A percentile compares a stretch with the other conserved stretches of the same genome.
phyloP scores from a whole-genome alignment of 2,329 filamentous ascomycete genomes.

The Aurifilum marmelostoma region DNA sequence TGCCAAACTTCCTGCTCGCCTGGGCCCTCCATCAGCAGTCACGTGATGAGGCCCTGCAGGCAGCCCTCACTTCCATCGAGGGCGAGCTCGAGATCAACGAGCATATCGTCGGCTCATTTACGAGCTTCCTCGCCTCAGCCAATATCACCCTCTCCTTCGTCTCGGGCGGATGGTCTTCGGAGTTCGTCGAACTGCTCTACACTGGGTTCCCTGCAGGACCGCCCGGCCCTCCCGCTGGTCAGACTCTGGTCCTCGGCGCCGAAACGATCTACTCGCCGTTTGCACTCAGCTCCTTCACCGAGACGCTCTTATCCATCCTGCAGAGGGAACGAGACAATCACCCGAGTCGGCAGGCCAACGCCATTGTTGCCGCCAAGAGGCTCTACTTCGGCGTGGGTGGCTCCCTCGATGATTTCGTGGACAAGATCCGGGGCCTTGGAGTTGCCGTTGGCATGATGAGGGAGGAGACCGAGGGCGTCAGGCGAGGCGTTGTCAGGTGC shows the following conservation, averaged over 20 bases:
- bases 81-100: conserved; percentile 68
- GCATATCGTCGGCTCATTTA: conserved; percentile 62
- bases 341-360: conserved; percentile 53
- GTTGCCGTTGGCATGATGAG: conserved; percentile 53
- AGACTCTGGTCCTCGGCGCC: conserved; percentile 67
- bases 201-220: not conserved
- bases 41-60: conserved; percentile 43
- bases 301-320: conserved; percentile 65
- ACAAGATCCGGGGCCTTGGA: conserved; percentile 53
- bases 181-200: conserved; percentile 65
- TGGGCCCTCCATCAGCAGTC: conserved; percentile 59
- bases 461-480: conserved; percentile 64
- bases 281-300: conserved; percentile 69
- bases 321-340: conserved; percentile 45
- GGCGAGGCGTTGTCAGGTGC: conserved; percentile 62
- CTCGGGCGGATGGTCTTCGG: conserved; percentile 74
- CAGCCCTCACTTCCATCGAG: conserved; percentile 50
- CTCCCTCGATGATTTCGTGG: conserved; percentile 75
- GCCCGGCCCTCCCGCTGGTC: conserved; percentile 24
- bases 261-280: conserved; percentile 85
- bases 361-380: conserved; percentile 75
- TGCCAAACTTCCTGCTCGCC: conserved; percentile 76
- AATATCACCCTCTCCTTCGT: conserved; percentile 66
- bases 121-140: conserved; percentile 50
- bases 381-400: conserved; percentile 86